Conservation (phyloP, 202 grass and related monocot species). For the Carex arenaria region DNA sequence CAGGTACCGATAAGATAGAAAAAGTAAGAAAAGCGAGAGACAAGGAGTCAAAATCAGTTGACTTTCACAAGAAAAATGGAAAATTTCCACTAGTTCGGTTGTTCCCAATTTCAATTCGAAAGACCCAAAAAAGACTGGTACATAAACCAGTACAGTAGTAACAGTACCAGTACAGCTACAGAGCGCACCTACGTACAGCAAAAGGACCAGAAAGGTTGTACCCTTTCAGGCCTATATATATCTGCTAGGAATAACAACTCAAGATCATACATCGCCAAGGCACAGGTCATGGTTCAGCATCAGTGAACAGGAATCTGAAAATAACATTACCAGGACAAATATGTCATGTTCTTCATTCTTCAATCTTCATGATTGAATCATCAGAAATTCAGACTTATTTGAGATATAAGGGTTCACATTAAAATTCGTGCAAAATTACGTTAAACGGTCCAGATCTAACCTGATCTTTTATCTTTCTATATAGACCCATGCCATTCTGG, state of each 20-base stretch:
- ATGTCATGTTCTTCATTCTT: no score
- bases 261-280: background rate
- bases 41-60: background rate
- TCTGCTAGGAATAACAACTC: background rate
- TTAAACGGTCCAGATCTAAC: no score
- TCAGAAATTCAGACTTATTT: no score
- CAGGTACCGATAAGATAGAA: background rate
- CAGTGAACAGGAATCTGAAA: background rate
- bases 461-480: no score
- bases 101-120: background rate
- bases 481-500: no score
- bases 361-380: no score
- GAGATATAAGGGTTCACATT: no score
- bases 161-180: conserved; percentile 4
- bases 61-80: background rate
- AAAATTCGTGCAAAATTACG: no score
- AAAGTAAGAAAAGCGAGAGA: background rate
- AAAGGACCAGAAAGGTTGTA: background rate
- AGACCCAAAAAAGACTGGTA: background rate
- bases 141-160: background rate
- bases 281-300: background rate
- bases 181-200: background rate
- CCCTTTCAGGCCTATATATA: background rate
- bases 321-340: background rate
- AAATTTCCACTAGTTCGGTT: background rate